phyloP scores from a whole-genome alignment of 352 stramenopile species.

The Globisporangium cylindrosporum region DNA sequence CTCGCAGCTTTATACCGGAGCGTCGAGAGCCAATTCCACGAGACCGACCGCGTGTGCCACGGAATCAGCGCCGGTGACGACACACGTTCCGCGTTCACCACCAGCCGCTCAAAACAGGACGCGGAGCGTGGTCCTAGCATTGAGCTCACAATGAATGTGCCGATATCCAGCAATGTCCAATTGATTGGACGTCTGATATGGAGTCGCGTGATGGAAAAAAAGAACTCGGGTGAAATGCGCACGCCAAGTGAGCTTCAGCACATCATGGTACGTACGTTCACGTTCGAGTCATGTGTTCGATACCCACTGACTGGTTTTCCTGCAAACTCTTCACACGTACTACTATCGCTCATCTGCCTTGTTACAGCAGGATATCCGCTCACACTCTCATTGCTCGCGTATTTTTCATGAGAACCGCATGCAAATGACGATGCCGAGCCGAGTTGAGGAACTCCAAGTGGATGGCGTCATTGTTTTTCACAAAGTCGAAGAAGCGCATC shows the following conservation, averaged over 20 bases:
- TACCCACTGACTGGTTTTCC: too few species aligned
- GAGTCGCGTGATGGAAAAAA: not conserved
- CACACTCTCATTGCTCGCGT: not conserved
- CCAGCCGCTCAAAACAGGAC: conserved; percentile 1
- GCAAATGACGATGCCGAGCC: not conserved
- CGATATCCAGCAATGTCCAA: not conserved
- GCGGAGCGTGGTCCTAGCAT: not conserved
- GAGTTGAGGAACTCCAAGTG: too few species aligned
- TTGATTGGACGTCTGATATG: not conserved
- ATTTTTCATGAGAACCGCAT: not conserved
- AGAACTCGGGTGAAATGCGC: not conserved
- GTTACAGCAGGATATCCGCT: too few species aligned
- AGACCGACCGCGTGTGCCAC: not conserved
- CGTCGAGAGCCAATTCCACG: not conserved
- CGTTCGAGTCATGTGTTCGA: too few species aligned
- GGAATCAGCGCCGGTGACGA: not conserved
- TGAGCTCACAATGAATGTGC: conserved; percentile 14
- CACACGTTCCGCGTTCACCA: not conserved
- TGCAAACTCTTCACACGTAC: too few species aligned
- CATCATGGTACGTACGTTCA: not conserved
- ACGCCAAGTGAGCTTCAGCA: not conserved
- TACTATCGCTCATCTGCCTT: too few species aligned
- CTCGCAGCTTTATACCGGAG: not conserved
- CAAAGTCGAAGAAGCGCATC: conserved; percentile 12
- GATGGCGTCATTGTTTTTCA: not conserved